These are phyloP conservation scores for Selaginella moellendorffii DNA, from an alignment of 75 land plant species.

Conservation along the genomic window DNA sequence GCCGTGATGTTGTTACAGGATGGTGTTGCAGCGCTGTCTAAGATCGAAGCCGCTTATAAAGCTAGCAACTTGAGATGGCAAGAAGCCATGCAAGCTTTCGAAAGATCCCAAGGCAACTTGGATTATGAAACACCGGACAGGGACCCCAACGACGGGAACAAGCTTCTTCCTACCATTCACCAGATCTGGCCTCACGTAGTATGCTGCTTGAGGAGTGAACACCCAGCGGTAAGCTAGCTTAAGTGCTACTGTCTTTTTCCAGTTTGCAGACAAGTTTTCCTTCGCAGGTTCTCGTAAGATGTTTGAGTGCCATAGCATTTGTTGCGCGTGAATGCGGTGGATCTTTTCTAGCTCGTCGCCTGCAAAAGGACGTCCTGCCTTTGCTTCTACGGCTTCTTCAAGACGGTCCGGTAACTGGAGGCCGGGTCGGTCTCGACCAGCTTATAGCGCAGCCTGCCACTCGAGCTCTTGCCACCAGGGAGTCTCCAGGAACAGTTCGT, in stretches of 20 bases:
- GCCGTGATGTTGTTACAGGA: slow-evolving; percentile 12
- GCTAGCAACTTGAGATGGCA: neutral
- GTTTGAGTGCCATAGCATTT: slow-evolving; percentile 19
- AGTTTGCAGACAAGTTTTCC: neutral
- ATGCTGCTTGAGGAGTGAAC: slow-evolving; percentile 19
- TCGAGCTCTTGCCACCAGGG: slow-evolving; percentile 9
- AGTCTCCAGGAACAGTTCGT: slow-evolving; percentile 16
- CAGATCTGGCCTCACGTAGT: slow-evolving; percentile 28
- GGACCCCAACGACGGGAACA: slow-evolving; percentile 1
- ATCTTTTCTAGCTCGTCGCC: slow-evolving; percentile 25
- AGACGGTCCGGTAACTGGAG: slow-evolving; percentile 8
- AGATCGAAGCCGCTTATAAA: slow-evolving; percentile 14
- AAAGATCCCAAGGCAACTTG: neutral
- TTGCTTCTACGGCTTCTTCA: slow-evolving; percentile 16
- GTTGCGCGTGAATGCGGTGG: slow-evolving; percentile 21
- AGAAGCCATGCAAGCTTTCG: neutral
- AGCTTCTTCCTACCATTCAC: slow-evolving; percentile 29
- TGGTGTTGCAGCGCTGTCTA: slow-evolving; percentile 20
- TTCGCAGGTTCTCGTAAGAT: slow-evolving; percentile 19
- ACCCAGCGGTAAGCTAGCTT: slow-evolving; percentile 27
- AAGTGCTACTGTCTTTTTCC: neutral
- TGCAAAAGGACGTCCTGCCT: slow-evolving; percentile 24
- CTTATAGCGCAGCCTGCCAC: neutral
- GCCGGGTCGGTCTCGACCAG: slow-evolving; percentile 4
- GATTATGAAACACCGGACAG: slow-evolving; percentile 8